Percentiles rank a stretch among this genome's conserved stretches.
Evolutionary conservation across 2,329 filamentous ascomycete genomes (phyloP).

Genomic region (Colletotrichum horii): DNA sequence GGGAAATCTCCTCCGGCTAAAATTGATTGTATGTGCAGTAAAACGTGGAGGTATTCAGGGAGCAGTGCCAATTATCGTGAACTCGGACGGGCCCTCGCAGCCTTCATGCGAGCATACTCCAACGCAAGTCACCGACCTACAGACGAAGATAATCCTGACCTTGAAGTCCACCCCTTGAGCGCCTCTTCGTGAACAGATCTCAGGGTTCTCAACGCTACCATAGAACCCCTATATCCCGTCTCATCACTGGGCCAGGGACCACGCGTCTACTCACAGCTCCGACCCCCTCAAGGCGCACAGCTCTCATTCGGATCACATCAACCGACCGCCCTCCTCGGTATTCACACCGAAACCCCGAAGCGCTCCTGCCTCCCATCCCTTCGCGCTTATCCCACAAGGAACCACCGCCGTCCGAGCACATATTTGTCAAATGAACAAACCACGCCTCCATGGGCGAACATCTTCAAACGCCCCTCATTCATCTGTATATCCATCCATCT

Average conservation of each 20-base stretch:
- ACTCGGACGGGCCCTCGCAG: background rate
- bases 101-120: fast-evolving
- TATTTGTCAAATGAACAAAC: background rate
- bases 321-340: background rate
- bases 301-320: background rate
- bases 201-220: background rate
- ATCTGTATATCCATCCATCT: background rate
- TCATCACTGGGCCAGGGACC: background rate
- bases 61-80: background rate
- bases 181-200: background rate
- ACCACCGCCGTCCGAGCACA: background rate
- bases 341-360: background rate
- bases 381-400: background rate
- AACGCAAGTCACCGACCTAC: background rate
- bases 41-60: background rate
- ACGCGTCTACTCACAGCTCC: background rate
- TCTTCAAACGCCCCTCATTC: background rate
- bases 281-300: too few relatives aligned
- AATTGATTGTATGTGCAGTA: background rate
- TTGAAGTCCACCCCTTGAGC: fast-evolving
- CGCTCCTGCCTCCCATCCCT: background rate
- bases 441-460: background rate
- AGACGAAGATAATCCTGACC: background rate
- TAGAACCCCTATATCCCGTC: background rate
- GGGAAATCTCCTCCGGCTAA: background rate